Evolutionary conservation across 805 yeast genomes (phyloP), one percentile per base, ranked within the genome.

Genomic region (Candida bentonensis): DNA sequence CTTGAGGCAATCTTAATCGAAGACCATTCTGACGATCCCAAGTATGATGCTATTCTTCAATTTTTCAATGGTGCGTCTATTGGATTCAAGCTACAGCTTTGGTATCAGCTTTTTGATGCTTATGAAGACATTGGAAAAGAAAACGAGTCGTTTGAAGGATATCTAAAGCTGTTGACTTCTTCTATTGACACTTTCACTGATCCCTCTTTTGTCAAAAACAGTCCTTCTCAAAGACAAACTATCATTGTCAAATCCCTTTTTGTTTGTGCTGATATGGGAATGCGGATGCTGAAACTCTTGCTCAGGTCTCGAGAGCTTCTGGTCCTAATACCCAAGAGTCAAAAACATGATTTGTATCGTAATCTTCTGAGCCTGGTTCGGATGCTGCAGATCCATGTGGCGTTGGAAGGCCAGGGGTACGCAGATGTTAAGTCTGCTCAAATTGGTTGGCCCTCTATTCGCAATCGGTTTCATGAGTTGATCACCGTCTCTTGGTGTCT

Each of bases 101-200:
- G 96, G 94, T 75, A 74, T 25, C 69, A 81, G 21, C 63, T 88
- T 15, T 68, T 85, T 41, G 74, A 72, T 49, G 70, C 71, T 45
- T 83, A 81, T 52, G 56, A 61, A 13, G 56, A 55, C 2, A 53
- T 57, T 2, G 58, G 59, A 0, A 66, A 69, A 21, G 67, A 70
- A 26, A 65, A 69, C 33, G 51, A 53, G 15, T 78, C 83, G 0
- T 72, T 80, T 50, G 74, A 73, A 39, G 66, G 67, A 2, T 54
- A 59, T 22, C 46, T 58, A 7, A 42, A 64, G 22, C 73, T 74
- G 13, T 46, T 85, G 2, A 54, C 58, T 1, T 61, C 76, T 17
- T 58, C 82, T 20, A 52, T 70, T 1, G 50, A 55, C 0, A 73
- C 69, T 27, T 41, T 70, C 1, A 51, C 60, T 0, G 54, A 58